A percentile compares a stretch with the other conserved stretches of the same genome.
phyloP scores from a whole-genome alignment of 1,139 yeast genomes.

The Kodamaea ohmeri region DNA sequence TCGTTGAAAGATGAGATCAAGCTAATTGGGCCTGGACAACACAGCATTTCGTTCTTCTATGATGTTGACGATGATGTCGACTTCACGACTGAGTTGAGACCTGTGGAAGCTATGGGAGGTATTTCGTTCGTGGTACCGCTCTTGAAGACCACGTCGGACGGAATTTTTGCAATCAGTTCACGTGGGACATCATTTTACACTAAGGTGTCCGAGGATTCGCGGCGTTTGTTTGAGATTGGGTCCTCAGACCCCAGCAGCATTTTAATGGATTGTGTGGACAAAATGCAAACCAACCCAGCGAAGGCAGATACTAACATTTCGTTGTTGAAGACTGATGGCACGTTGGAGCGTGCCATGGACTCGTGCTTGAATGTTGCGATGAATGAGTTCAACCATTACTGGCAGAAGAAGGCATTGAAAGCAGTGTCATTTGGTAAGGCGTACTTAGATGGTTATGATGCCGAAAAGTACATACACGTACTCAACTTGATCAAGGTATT shows the following conservation, averaged over 20 bases:
- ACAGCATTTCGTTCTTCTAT: constrained; percentile 48
- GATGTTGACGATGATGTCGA: constrained; percentile 36
- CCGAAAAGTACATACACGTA: constrained; percentile 59
- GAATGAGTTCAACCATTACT: constrained; percentile 68
- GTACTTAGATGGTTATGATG: constrained; percentile 48
- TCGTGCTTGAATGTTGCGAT: constrained; percentile 74
- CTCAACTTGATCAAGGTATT: constrained; percentile 63
- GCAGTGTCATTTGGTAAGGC: constrained; percentile 90
- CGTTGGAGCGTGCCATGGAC: constrained; percentile 61
- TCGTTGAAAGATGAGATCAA: constrained; percentile 62
- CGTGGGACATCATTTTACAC: constrained; percentile 61
- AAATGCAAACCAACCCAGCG: constrained; percentile 67
- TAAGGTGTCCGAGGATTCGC: constrained; percentile 58
- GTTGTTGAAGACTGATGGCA: constrained; percentile 53
- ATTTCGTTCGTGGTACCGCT: constrained; percentile 36
- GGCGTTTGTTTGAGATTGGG: constrained; percentile 74
- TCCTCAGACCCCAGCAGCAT: constrained; percentile 83
- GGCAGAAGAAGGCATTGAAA: constrained; percentile 77
- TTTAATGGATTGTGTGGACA: constrained; percentile 76
- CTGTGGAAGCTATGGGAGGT: constrained; percentile 20
- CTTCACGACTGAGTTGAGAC: constrained; percentile 13
- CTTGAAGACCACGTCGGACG: constrained; percentile 60
- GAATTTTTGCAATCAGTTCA: constrained; percentile 62
- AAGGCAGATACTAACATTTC: constrained; percentile 75
- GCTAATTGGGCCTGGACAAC: constrained; percentile 71